Evolutionary conservation across 2,329 filamentous ascomycete genomes (phyloP).

Genomic region (Teratosphaeria destructans): DNA sequence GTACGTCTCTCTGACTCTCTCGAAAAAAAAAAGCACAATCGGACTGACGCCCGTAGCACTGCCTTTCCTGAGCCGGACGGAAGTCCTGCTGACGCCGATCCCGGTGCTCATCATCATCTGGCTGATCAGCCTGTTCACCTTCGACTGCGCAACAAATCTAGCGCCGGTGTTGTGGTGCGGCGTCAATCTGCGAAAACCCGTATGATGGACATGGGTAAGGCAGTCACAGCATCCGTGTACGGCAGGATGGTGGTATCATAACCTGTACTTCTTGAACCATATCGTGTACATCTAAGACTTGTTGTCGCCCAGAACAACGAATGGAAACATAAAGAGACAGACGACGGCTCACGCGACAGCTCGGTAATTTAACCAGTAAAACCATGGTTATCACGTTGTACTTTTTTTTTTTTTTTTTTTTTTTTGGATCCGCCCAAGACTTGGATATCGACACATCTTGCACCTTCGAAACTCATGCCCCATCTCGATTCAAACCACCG

Average conservation of each 20-base stretch:
- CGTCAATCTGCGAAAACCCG: constrained; percentile 33
- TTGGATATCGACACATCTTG: not conserved
- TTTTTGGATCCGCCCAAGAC: not conserved
- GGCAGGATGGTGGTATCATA: not conserved
- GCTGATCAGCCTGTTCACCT: constrained; percentile 42
- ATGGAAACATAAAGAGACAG: not conserved
- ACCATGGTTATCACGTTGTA: not conserved
- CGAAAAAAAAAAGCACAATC: not conserved
- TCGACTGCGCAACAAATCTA: constrained; percentile 41
- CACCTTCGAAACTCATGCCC: not conserved
- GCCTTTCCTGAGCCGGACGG: constrained; percentile 57
- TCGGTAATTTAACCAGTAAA: not conserved
- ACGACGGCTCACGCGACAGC: not conserved
- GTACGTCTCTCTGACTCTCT: constrained; percentile 21
- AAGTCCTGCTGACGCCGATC: constrained; percentile 53
- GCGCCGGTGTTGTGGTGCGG: constrained; percentile 42
- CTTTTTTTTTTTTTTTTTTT: not conserved
- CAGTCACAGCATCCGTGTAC: not conserved
- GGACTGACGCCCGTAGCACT: constrained; percentile 36
- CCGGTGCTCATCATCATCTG: constrained; percentile 50
- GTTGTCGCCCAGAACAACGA: not conserved
- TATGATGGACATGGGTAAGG: constrained; percentile 11
- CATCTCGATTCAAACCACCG: not conserved
- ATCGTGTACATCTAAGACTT: not conserved
- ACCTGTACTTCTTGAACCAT: not conserved